These are phyloP conservation scores for Oxytropis ochrocephala DNA, from an alignment of 306 rosid species.

Conservation along the genomic window DNA sequence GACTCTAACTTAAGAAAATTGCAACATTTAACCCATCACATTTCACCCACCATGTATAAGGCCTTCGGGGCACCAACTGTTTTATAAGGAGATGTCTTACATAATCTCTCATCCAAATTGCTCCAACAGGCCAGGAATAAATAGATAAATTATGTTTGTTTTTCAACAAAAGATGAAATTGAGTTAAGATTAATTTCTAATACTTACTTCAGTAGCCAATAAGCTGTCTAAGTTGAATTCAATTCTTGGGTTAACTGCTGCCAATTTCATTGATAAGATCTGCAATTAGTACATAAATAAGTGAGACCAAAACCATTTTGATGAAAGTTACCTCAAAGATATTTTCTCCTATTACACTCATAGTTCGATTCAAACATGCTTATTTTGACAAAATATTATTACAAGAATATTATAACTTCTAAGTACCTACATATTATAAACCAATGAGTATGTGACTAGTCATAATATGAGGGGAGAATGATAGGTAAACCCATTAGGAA, in stretches of 20 bases:
- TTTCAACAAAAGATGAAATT: not conserved
- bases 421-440: not conserved
- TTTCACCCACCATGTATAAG: not conserved
- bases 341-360: not conserved
- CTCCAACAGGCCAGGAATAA: not conserved
- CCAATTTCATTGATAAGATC: conserved; percentile 95
- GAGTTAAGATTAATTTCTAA: not conserved
- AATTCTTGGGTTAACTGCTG: conserved; percentile 82
- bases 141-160: not conserved
- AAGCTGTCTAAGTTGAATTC: conserved; percentile 75
- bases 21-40: conserved; percentile 9
- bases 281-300: conserved; percentile 33
- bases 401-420: not conserved
- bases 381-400: too few species aligned
- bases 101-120: conserved; percentile 5
- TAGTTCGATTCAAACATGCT: too few species aligned
- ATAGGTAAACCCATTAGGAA: not conserved
- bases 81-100: not conserved
- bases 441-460: not conserved
- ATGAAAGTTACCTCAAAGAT: conserved; percentile 12
- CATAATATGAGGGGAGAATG: not conserved
- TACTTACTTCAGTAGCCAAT: conserved; percentile 72
- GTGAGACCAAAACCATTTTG: conserved; percentile 22
- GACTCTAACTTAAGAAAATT: not conserved
- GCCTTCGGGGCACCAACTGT: not conserved